Conservation (phyloP, 495 filamentous ascomycete genomes). For the Aspergillus saccharolyticus region DNA sequence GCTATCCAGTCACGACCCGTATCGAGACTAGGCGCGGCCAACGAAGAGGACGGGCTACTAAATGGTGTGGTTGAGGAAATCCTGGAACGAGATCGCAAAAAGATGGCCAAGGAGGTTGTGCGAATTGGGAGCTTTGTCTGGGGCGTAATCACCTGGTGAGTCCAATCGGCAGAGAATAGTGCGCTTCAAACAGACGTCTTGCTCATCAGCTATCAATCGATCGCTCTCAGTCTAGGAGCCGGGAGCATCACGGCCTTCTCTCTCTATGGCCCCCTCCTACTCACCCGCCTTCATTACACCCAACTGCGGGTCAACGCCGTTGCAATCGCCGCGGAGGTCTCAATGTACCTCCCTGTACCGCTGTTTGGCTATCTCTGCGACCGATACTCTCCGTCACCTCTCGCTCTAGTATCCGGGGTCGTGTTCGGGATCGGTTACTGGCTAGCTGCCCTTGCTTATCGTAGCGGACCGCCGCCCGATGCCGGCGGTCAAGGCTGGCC, state of each 20-base stretch:
- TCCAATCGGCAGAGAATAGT: conserved; percentile 8
- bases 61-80: conserved; percentile 58
- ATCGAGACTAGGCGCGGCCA: conserved; percentile 19
- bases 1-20: conserved; percentile 18
- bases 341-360: conserved; percentile 85
- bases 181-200: no score
- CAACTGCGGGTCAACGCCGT: conserved; percentile 90
- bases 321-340: conserved; percentile 74
- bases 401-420: conserved; percentile 63
- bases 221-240: conserved; percentile 57
- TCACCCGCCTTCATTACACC: conserved; percentile 74
- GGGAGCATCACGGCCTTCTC: conserved; percentile 85
- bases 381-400: conserved; percentile 68
- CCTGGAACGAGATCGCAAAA: conserved; percentile 50
- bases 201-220: neutral
- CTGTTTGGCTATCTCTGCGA: conserved; percentile 90
- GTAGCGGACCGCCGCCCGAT: conserved; percentile 51
- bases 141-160: conserved; percentile 56
- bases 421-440: conserved; percentile 79
- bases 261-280: conserved; percentile 84
- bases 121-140: conserved; percentile 54
- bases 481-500: conserved; percentile 61
- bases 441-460: conserved; percentile 75
- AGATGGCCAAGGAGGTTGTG: conserved; percentile 46
- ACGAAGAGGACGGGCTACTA: conserved; percentile 52